Evolutionary conservation across 805 yeast genomes (phyloP), one percentile per base, ranked within the genome.

Genomic region (Sugiyamaella qingdaonensis): DNA sequence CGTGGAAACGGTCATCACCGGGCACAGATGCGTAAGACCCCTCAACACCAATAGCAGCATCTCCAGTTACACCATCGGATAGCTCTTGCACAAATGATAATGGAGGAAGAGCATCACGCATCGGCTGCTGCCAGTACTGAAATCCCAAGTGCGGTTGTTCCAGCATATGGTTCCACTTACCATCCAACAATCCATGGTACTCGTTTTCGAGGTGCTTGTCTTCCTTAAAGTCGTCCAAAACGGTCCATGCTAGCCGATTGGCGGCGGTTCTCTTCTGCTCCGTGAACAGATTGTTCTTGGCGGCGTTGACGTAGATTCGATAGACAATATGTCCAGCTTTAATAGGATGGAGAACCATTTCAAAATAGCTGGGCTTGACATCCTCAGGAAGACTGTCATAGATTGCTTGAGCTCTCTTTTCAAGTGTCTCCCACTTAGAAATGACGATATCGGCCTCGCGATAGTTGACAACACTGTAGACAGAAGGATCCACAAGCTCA

Each of bases 81-180:
- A 13, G 27, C n/a, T 41, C 48, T 27, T 49, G 55, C 13, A 55
- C 44, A 29, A n/a, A 51, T 4, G 24, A 7, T 18, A 55, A 21
- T 9, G 56, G 56, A 7, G 58, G 58, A 10, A 49, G 51, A 24
- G 50, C 39, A 36, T 55, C 56, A 4, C 53, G 31, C 48, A 49
- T 37, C 8, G 58, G 58, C 50, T 55, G 56, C 42, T 55, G 58
- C 54, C 54, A 51, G 34, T 51, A 51, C 5, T 51, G 47, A 19
- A 42, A 55, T 8, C 58, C 58, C 24, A 55, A 29, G 36, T 55
- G 58, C 9, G 58, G 41, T 51, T 55, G 56, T 16, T 44, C 51
- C 51, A 55, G 37, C 51, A 55, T 53, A 19, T 55, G 58, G 42
- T 55, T 53, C 58, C 56, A 55, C 31, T 55, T 55, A 19, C 58